Base-by-base conservation (phyloP, 164 flowering plant genomes). In the Liriodendron chinense region DNA sequence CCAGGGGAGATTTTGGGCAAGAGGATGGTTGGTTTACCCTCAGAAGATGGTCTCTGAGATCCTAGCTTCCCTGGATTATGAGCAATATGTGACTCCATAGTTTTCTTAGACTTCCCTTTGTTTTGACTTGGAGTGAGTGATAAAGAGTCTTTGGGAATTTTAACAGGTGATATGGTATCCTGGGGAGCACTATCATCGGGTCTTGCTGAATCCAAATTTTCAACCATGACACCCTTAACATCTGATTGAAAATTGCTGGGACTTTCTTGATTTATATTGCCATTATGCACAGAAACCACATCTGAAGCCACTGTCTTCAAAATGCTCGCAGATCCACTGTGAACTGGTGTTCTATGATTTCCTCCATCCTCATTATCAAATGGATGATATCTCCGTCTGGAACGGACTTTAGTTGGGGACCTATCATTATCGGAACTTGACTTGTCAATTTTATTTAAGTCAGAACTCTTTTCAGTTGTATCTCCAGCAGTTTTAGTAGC, bases 341-440 rank as follows among this genome's bases (percentile, higher is more conserved):
- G 90, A 76, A 91, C 85, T 7, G 96, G 97, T 79, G 92, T 89
- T 77, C 82, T 90, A 71, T 89, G 87, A 61, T 82, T 79, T 24
- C 86, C 91, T 24, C 87, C 84, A 9, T 82, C 91, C 49, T 90
- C 91, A 43, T 88, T 95, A 75, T 83, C 93, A 85, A 62, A 81
- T 43, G 85, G 79, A 78, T 86, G 84, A 77, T 91, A 89, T 82
- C 94, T 86, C 69, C 95, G 81, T 77, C 83, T 88, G 65, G 75
- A 82, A 16, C 79, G 85, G 26, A 72, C 61, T 69, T 80, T 84
- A 67, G 69, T 28, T 64, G 79, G 70, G 74, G 78, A 70, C 72
- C 67, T 81, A 26, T 69, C 81, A 77, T 65, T 67, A 72, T 78
- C 75, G 70, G 80, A 62, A 77, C 53, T 65, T 3, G 78, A 72